Conservation (phyloP, 768 basidiomycete species). For the Phylloporus sp. region DNA sequence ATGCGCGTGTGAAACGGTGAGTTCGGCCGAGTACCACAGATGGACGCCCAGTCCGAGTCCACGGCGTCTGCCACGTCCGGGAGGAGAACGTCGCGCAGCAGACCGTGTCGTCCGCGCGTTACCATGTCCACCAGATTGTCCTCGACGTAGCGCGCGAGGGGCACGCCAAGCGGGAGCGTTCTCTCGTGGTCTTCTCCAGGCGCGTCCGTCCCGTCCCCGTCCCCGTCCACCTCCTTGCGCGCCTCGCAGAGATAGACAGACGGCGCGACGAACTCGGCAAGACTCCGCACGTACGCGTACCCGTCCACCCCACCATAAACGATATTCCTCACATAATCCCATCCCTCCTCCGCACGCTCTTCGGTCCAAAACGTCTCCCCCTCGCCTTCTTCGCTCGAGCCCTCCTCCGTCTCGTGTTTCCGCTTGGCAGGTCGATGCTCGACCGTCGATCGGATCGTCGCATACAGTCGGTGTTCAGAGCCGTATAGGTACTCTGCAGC, state of each 20-base stretch:
- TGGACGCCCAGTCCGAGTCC: neutral
- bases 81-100: slow-evolving; percentile 28
- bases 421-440: slow-evolving; percentile 21
- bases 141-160: slow-evolving; percentile 39
- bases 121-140: slow-evolving; percentile 37
- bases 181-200: neutral
- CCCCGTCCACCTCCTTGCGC: neutral
- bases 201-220: neutral
- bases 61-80: neutral
- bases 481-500: slow-evolving; percentile 11
- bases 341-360: slow-evolving; percentile 47
- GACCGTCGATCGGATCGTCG: slow-evolving; percentile 37
- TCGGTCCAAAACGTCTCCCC: slow-evolving; percentile 43
- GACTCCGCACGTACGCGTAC: slow-evolving; percentile 67
- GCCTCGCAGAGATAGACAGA: slow-evolving; percentile 13
- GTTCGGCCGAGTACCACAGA: neutral
- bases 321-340: slow-evolving; percentile 65
- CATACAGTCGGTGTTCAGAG: slow-evolving; percentile 24
- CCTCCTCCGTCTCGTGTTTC: slow-evolving; percentile 15
- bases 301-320: slow-evolving; percentile 80
- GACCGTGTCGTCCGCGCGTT: slow-evolving; percentile 37
- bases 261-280: slow-evolving; percentile 62
- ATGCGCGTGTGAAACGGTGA: slow-evolving; percentile 12
- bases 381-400: neutral
- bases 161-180: slow-evolving; percentile 25